These are phyloP conservation scores for Aspergillus sp. DNA, from an alignment of 2,329 filamentous ascomycete species.

Conservation along the genomic window DNA sequence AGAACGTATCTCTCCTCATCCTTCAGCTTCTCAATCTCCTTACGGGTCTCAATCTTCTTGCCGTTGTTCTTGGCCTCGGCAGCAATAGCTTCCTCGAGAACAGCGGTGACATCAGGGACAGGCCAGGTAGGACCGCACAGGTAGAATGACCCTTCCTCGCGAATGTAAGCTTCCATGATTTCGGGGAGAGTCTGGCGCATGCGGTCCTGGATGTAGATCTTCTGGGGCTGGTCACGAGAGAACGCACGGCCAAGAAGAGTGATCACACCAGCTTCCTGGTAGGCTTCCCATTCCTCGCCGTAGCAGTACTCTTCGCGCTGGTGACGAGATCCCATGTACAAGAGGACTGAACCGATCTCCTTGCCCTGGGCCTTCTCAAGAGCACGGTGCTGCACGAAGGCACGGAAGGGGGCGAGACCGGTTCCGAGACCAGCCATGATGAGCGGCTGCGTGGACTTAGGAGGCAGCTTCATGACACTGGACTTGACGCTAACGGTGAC, in stretches of 20 bases:
- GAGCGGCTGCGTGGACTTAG: conserved; percentile 81
- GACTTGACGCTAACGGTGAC: conserved; percentile 95
- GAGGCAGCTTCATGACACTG: conserved; percentile 97
- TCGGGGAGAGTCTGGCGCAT: conserved; percentile 86
- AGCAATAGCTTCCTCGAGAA: conserved; percentile 88
- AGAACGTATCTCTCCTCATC: conserved; percentile 91
- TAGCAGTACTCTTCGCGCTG: conserved; percentile 99
- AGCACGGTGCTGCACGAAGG: conserved; percentile 96
- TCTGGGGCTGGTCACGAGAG: conserved; percentile 93
- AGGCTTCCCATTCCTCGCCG: conserved; percentile 98
- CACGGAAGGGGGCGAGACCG: conserved; percentile 96
- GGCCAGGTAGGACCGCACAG: conserved; percentile 98
- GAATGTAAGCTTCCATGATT: conserved; percentile 82
- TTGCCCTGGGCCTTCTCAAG: conserved; percentile 98
- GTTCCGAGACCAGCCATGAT: conserved; percentile 99
- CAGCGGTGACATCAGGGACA: conserved; percentile 91
- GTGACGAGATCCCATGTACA: conserved; percentile 96
- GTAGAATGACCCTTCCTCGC: conserved; percentile 90
- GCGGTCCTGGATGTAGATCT: conserved; percentile 99
- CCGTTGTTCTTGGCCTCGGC: conserved; percentile 64
- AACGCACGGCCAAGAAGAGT: conserved; percentile 92
- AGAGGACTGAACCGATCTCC: conserved; percentile 85
- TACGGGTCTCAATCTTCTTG: conserved; percentile 79
- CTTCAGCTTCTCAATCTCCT: conserved; percentile 97
- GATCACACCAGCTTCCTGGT: conserved; percentile 91